Conservation (phyloP, 2,329 filamentous ascomycete species). For the Aspergillus sp. region DNA sequence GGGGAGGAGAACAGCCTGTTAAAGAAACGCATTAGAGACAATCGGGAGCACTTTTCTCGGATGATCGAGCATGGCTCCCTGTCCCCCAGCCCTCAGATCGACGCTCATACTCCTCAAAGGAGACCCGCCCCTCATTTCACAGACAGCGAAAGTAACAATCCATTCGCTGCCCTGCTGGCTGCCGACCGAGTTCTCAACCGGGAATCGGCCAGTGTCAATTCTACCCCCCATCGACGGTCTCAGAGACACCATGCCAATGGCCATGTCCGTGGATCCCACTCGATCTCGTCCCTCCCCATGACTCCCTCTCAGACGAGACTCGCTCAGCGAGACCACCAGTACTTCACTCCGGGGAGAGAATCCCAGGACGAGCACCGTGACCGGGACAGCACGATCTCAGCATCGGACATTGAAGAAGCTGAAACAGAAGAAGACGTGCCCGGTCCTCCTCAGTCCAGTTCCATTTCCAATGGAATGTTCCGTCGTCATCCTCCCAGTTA, state of each 20-base stretch:
- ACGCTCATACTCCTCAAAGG: slow-evolving; percentile 44
- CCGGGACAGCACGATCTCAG: slow-evolving; percentile 82
- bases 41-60: slow-evolving; percentile 79
- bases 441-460: slow-evolving; percentile 70
- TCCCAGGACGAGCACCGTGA: slow-evolving; percentile 55
- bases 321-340: slow-evolving; percentile 48
- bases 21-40: slow-evolving; percentile 81
- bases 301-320: slow-evolving; percentile 63
- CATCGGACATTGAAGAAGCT: slow-evolving; percentile 51
- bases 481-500: slow-evolving; percentile 52
- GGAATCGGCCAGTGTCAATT: slow-evolving; percentile 70
- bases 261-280: slow-evolving; percentile 75
- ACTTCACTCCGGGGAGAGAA: slow-evolving; percentile 60
- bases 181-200: slow-evolving; percentile 74
- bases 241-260: slow-evolving; percentile 51
- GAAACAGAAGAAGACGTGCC: slow-evolving; percentile 64
- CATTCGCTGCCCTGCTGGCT: slow-evolving; percentile 73
- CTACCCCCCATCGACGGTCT: slow-evolving; percentile 60
- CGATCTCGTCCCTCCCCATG: slow-evolving; percentile 77
- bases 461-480: slow-evolving; percentile 72
- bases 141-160: slow-evolving; percentile 46
- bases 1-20: slow-evolving; percentile 73
- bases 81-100: slow-evolving; percentile 57
- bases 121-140: slow-evolving; percentile 40
- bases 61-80: slow-evolving; percentile 72